phyloP scores from a whole-genome alignment of 352 stramenopile species.

The Plasmopara muralis region DNA sequence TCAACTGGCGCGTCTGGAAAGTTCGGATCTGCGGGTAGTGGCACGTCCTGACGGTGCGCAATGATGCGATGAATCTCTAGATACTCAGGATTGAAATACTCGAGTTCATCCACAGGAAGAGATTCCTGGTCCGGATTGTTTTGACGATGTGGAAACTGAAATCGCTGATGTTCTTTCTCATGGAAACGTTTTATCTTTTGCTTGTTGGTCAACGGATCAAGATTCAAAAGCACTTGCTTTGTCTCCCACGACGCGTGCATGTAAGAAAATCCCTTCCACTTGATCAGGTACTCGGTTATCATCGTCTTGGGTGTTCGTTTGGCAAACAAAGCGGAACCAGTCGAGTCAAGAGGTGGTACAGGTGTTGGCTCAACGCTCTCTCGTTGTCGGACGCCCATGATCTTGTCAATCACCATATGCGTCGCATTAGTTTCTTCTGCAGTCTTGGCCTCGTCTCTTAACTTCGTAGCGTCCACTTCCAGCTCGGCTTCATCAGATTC shows the following conservation, averaged over 20 bases:
- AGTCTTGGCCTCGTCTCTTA: conserved; percentile 22
- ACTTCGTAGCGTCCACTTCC: conserved; percentile 25
- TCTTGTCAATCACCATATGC: conserved; percentile 85
- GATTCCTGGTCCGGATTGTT: conserved; percentile 31
- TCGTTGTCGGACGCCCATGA: conserved; percentile 68
- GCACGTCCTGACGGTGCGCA: conserved; percentile 60
- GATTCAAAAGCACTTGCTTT: conserved; percentile 57
- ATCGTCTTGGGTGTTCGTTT: conserved; percentile 28
- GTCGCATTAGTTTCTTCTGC: conserved; percentile 10
- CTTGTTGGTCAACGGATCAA: conserved; percentile 83
- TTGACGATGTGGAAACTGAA: conserved; percentile 41
- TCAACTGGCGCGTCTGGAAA: conserved; percentile 76
- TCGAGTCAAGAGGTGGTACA: conserved; percentile 16
- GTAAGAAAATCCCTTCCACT: conserved; percentile 88
- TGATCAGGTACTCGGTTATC: conserved; percentile 83
- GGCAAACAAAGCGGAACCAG: conserved; percentile 35
- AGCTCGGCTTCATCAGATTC: conserved; percentile 46
- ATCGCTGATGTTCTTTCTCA: conserved; percentile 60
- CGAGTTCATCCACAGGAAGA: conserved; percentile 41
- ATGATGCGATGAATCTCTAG: conserved; percentile 86
- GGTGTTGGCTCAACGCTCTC: conserved; percentile 29
- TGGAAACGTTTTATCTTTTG: conserved; percentile 83
- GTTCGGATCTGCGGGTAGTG: conserved; percentile 39
- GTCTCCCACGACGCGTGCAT: conserved; percentile 85
- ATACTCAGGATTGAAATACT: conserved; percentile 90